Evolutionary conservation across 139 green algal genomes (phyloP), one percentile per base, ranked within the genome.

Genomic region (Coelastrella sp.): DNA sequence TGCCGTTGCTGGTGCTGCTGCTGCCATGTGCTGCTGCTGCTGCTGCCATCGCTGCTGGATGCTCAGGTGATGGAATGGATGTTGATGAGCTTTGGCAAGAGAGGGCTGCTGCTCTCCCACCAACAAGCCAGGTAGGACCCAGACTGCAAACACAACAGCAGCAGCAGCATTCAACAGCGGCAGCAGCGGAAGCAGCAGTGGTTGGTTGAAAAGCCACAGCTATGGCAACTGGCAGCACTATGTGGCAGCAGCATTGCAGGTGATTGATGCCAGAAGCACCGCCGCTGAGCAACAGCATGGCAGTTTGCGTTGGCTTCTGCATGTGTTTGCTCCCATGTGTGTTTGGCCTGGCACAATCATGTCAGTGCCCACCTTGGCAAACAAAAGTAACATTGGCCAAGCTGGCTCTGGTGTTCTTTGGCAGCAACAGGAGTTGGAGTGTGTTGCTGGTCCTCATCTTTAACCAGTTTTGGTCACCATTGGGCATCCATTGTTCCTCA

Each of bases 91-190:
- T 63, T 17, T 59, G 84, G 25, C 84, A 92, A 57, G 90, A 94
- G 11, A 85, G 91, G 6, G 60, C 93, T n/a, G 94, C 89, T 7
- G 82, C 92, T 4, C 90, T 94, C 78, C 93, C 92, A 66, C 94
- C 93, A 81, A 96, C 94, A 61, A 96, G 92, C 81, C 81, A 93
- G 90, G 90, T 93, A 61, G 10, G 75, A 6, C 10, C 22, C 8
- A 61, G 63, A 49, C 35, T 3, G 35, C 35, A 49, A 49, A 49
- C 35, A 22, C 15, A n/a, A 19, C 15, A 24, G n/a, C 1, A 19
- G 68, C 17, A 27, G 68, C 68, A 76, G 68, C 68, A 7, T n/a
- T 76, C 15, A 76, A 11, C 19, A 49, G 17, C 17, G 4, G 19
- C 68, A 10, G 68, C 68, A 76, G 68, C 68, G 10, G 17, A 8